Evolutionary conservation across 805 yeast genomes (phyloP).

Genomic region (Candida pseudoglaebosa): DNA sequence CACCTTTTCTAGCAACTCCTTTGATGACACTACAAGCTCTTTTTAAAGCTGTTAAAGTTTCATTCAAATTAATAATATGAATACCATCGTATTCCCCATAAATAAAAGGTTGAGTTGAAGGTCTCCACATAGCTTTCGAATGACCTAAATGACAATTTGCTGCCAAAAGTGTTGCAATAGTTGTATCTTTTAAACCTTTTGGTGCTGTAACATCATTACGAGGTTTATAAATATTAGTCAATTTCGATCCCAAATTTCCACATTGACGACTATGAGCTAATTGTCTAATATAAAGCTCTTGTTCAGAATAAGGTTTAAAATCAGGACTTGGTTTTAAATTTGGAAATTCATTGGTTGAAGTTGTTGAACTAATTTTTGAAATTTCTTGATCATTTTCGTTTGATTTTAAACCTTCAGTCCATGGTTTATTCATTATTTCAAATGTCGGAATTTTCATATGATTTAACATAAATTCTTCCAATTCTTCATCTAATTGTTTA

Average conservation of each 20-base stretch:
- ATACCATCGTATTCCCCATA: slow-evolving; percentile 89
- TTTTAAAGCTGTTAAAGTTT: slow-evolving; percentile 69
- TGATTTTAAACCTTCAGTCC: slow-evolving; percentile 18
- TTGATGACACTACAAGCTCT: slow-evolving; percentile 83
- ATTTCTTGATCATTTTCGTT: slow-evolving; percentile 9
- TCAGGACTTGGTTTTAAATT: slow-evolving; percentile 57
- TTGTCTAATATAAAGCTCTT: slow-evolving; percentile 75
- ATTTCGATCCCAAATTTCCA: slow-evolving; percentile 60
- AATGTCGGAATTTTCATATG: slow-evolving; percentile 29
- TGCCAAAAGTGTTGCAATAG: slow-evolving; percentile 71
- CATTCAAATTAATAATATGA: slow-evolving; percentile 85
- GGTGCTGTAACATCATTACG: slow-evolving; percentile 64
- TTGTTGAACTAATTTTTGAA: slow-evolving; percentile 25
- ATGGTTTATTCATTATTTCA: slow-evolving; percentile 30
- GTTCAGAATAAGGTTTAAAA: slow-evolving; percentile 65
- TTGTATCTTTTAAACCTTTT: slow-evolving; percentile 48
- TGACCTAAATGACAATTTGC: slow-evolving; percentile 97
- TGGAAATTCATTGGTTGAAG: slow-evolving; percentile 48
- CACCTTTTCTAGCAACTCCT: slow-evolving; percentile 81
- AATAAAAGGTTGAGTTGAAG: slow-evolving; percentile 79
- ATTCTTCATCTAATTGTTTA: slow-evolving; percentile 36
- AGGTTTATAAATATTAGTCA: slow-evolving; percentile 66
- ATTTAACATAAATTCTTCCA: slow-evolving; percentile 33
- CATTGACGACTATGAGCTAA: slow-evolving; percentile 53
- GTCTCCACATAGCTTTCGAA: slow-evolving; percentile 71